A percentile compares a stretch with the other conserved stretches of the same genome.
Evolutionary conservation across 768 basidiomycete species (phyloP).

Genomic region (Strobilomyces dryophilus): DNA sequence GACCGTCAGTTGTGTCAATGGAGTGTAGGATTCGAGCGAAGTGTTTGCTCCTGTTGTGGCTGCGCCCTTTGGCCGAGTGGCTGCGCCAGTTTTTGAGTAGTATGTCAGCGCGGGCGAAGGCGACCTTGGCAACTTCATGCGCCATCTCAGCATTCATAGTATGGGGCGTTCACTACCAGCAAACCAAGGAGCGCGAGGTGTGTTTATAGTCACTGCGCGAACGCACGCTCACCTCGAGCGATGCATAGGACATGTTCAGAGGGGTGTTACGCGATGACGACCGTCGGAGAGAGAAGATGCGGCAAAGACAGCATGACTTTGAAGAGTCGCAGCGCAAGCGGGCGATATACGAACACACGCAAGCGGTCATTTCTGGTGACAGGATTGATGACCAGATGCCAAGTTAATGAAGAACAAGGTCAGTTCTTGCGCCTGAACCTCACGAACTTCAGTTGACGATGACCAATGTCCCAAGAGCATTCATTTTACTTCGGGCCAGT

Average conservation of each 20-base stretch:
- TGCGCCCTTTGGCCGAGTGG: constrained; percentile 9
- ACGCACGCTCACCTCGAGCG: constrained; percentile 5
- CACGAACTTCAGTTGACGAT: neutral
- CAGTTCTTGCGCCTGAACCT: neutral
- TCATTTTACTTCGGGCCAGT: too few relatives aligned
- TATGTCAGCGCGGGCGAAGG: constrained; percentile 70
- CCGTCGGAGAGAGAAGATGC: constrained; percentile 68
- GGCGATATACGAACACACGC: constrained; percentile 59
- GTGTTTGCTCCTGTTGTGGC: constrained; percentile 42
- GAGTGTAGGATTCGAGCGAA: neutral
- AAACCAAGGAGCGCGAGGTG: constrained; percentile 80
- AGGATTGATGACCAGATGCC: neutral
- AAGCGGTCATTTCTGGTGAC: constrained; percentile 27
- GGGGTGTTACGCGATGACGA: constrained; percentile 89
- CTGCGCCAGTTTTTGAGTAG: constrained; percentile 3
- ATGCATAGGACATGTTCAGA: constrained; percentile 76
- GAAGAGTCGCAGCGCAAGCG: constrained; percentile 60
- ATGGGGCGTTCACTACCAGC: constrained; percentile 88
- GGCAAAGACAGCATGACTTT: constrained; percentile 57
- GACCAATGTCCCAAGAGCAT: neutral
- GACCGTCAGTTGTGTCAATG: too few relatives aligned
- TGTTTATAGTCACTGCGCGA: neutral
- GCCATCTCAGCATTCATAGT: constrained; percentile 64
- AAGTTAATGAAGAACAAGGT: constrained; percentile 1
- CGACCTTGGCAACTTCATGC: constrained; percentile 67